phyloP scores from a whole-genome alignment of 1,139 yeast species.

The Geotrichum carabidarum region DNA sequence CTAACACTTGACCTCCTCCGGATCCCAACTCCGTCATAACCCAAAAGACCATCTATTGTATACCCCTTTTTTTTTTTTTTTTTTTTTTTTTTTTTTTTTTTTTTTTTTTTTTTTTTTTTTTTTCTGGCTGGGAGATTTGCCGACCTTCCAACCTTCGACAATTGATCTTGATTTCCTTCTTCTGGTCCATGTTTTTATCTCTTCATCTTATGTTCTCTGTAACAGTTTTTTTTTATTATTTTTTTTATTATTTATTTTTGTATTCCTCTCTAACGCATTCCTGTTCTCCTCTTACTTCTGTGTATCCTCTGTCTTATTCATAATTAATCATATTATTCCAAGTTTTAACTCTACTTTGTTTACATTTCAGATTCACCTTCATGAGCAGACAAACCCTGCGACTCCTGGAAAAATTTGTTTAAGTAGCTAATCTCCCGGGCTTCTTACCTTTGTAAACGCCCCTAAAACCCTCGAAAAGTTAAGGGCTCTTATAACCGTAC shows the following conservation, averaged over 20 bases:
- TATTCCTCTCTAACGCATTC: no score
- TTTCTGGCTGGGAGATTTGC: not conserved
- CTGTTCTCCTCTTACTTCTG: no score
- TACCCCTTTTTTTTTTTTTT: conserved; percentile 5
- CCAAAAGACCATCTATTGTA: not conserved
- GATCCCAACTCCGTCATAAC: not conserved
- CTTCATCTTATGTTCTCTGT: not conserved
- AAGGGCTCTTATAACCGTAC: no score
- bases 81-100: conserved; percentile 14
- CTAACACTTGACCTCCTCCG: not conserved
- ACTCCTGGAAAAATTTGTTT: no score
- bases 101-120: conserved; percentile 10
- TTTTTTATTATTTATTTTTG: no score
- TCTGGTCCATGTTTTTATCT: not conserved
- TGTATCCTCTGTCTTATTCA: no score
- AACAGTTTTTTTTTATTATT: not conserved
- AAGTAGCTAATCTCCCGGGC: no score
- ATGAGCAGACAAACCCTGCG: no score
- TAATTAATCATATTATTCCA: not conserved
- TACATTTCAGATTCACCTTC: not conserved
- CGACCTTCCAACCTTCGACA: no score
- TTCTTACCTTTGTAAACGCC: no score
- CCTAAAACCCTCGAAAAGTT: no score
- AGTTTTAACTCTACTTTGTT: not conserved
- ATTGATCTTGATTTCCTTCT: not conserved